These are phyloP conservation scores for Aegilops umbellulata DNA, from an alignment of 176 grass and related monocot species.

Conservation along the genomic window DNA sequence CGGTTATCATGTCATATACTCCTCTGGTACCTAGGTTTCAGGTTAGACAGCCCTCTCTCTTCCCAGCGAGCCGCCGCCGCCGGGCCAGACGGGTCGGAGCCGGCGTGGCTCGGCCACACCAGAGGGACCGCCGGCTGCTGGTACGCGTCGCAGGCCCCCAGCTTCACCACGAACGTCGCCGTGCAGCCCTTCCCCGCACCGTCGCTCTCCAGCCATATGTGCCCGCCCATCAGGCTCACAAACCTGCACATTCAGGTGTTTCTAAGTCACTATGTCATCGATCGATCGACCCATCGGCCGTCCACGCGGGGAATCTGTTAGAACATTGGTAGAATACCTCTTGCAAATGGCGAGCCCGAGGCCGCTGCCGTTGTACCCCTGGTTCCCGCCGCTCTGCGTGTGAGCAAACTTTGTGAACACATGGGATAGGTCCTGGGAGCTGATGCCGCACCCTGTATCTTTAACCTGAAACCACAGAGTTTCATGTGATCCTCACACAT, in stretches of 20 bases:
- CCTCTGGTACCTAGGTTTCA: slow-evolving; percentile 51
- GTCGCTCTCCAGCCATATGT: slow-evolving; percentile 78
- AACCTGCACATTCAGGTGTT: slow-evolving; percentile 34
- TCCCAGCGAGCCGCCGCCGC: slow-evolving; percentile 20
- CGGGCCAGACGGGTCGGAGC: neutral
- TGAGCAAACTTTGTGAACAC: slow-evolving; percentile 11
- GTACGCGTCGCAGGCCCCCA: slow-evolving; percentile 44
- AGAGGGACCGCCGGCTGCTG: slow-evolving; percentile 44
- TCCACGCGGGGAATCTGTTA: neutral
- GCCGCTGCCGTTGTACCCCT: neutral
- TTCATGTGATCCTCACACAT: neutral
- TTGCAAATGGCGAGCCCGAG: slow-evolving; percentile 41
- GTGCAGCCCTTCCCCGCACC: slow-evolving; percentile 60
- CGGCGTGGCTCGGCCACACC: slow-evolving; percentile 20
- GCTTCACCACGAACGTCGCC: slow-evolving; percentile 54
- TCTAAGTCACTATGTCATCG: neutral
- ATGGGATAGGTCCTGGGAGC: neutral
- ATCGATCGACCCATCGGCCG: neutral
- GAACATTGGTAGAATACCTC: slow-evolving; percentile 19
- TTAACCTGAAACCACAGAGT: neutral
- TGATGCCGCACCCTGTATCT: neutral
- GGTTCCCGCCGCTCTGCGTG: neutral
- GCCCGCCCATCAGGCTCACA: slow-evolving; percentile 60
- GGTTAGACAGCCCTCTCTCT: slow-evolving; percentile 27
- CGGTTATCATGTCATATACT: slow-evolving; percentile 29